Percentiles rank a stretch among this genome's conserved stretches.
These are phyloP conservation scores for Dillenia suffruticosa DNA, from an alignment of 164 flowering plant genomes.

Conservation along the genomic window DNA sequence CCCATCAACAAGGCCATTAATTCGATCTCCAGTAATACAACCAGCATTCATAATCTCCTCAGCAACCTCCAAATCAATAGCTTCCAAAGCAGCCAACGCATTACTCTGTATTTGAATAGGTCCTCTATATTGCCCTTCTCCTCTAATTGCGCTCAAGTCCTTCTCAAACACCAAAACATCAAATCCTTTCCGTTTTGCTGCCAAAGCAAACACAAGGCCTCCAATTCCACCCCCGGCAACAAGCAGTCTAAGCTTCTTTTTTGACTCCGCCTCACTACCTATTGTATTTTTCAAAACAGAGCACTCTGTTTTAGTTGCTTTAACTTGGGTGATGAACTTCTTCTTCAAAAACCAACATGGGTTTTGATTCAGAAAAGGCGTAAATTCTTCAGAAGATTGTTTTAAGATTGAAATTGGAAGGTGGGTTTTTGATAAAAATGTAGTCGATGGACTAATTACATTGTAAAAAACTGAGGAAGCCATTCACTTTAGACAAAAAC, in stretches of 20 bases:
- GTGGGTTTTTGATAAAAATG: slow-evolving; percentile 40
- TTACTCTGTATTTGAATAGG: slow-evolving; percentile 98
- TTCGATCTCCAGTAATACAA: slow-evolving; percentile 86
- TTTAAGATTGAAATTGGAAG: slow-evolving; percentile 27
- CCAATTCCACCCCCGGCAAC: slow-evolving; percentile 99
- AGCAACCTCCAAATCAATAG: slow-evolving; percentile 87
- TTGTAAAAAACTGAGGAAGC: slow-evolving; percentile 34
- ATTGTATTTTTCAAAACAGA: slow-evolving; percentile 6
- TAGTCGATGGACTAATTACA: slow-evolving; percentile 26
- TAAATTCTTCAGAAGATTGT: slow-evolving; percentile 14
- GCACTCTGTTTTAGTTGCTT: slow-evolving; percentile 24
- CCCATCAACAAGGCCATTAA: slow-evolving; percentile 97
- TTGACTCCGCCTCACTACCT: neutral
- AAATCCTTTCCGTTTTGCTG: slow-evolving; percentile 83
- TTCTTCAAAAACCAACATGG: slow-evolving; percentile 6
- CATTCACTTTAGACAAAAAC: slow-evolving; percentile 19
- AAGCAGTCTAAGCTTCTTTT: slow-evolving; percentile 54
- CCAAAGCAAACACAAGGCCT: slow-evolving; percentile 86
- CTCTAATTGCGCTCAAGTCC: slow-evolving; percentile 91
- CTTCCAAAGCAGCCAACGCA: slow-evolving; percentile 94
- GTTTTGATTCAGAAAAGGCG: slow-evolving; percentile 11
- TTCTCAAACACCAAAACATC: slow-evolving; percentile 93
- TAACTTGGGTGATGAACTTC: slow-evolving; percentile 17
- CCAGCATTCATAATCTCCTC: slow-evolving; percentile 85
- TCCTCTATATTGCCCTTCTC: slow-evolving; percentile 95